Conservation (phyloP, 768 basidiomycete genomes). For the Lentinula guzmanii region DNA sequence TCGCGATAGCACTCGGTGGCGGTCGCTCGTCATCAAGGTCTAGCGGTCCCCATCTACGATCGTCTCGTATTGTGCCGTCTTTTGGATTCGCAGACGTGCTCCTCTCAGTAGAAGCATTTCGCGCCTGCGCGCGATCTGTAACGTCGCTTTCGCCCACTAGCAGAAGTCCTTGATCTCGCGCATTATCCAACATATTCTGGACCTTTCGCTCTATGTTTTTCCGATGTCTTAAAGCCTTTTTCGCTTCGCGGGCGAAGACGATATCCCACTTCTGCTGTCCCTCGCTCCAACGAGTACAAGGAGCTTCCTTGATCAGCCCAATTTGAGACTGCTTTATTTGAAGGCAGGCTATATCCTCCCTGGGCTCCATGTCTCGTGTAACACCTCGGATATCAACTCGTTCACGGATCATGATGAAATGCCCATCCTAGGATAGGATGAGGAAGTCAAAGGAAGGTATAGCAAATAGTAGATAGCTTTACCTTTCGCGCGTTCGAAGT, state of each 20-base stretch:
- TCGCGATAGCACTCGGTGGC: constrained; percentile 68
- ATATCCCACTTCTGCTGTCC: constrained; percentile 62
- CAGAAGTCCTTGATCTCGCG: constrained; percentile 39
- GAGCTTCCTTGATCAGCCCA: constrained; percentile 70
- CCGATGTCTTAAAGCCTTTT: constrained; percentile 37
- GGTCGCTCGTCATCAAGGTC: constrained; percentile 64
- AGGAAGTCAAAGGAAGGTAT: neutral
- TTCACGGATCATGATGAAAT: constrained; percentile 58
- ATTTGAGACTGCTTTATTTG: constrained; percentile 48
- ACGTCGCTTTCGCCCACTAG: constrained; percentile 2
- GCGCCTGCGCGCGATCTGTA: constrained; percentile 3
- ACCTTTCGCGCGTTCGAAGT: neutral
- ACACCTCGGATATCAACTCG: constrained; percentile 59
- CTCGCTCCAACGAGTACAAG: constrained; percentile 57
- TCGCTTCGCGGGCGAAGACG: constrained; percentile 35
- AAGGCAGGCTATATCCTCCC: constrained; percentile 46
- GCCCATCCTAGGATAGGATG: constrained; percentile 11
- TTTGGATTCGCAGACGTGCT: constrained; percentile 7
- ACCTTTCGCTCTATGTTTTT: constrained; percentile 40
- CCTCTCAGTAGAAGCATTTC: constrained; percentile 4
- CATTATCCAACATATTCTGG: constrained; percentile 34
- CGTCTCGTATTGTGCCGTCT: constrained; percentile 28
- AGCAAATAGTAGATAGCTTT: neutral
- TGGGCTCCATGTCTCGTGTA: constrained; percentile 58
- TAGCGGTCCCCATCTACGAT: constrained; percentile 47